These are phyloP conservation scores for Chalciporus pseudorubinellus DNA, from an alignment of 768 basidiomycete genomes.

Conservation along the genomic window DNA sequence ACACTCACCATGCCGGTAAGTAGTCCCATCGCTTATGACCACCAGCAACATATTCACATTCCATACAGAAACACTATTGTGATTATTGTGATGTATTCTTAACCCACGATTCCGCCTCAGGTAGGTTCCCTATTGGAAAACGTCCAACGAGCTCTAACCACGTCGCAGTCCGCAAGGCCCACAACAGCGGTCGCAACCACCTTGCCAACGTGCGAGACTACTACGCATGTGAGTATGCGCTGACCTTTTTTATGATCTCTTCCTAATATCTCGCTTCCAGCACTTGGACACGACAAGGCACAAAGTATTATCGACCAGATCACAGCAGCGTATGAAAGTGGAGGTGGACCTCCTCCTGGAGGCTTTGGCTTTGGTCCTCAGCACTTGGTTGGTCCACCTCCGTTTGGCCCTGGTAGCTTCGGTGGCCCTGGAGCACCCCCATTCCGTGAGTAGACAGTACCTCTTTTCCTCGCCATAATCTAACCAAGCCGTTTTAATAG, in stretches of 20 bases:
- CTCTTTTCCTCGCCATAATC: not conserved
- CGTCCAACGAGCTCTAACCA: slow-evolving; percentile 9
- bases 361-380: slow-evolving; percentile 86
- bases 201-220: slow-evolving; percentile 95
- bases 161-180: slow-evolving; percentile 86
- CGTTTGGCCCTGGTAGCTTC: slow-evolving; percentile 54
- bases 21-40: slow-evolving; percentile 9
- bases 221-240: slow-evolving; percentile 72
- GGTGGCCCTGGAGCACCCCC: slow-evolving; percentile 45
- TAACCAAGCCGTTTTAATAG: slow-evolving; percentile 30
- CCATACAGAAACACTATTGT: slow-evolving; percentile 81
- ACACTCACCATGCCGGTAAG: slow-evolving; percentile 59
- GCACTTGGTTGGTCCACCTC: slow-evolving; percentile 58
- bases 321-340: slow-evolving; percentile 86
- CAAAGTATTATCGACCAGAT: slow-evolving; percentile 99
- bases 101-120: slow-evolving; percentile 93
- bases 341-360: slow-evolving; percentile 82
- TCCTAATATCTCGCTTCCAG: slow-evolving; percentile 36
- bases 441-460: slow-evolving; percentile 14
- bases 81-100: slow-evolving; percentile 93
- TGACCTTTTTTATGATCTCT: not conserved
- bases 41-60: slow-evolving; percentile 1
- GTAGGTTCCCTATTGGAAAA: slow-evolving; percentile 37
- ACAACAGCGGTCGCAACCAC: slow-evolving; percentile 97
- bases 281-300: slow-evolving; percentile 93